phyloP scores from a whole-genome alignment of 2,329 filamentous ascomycete genomes.

The Fusarium ambrosium region DNA sequence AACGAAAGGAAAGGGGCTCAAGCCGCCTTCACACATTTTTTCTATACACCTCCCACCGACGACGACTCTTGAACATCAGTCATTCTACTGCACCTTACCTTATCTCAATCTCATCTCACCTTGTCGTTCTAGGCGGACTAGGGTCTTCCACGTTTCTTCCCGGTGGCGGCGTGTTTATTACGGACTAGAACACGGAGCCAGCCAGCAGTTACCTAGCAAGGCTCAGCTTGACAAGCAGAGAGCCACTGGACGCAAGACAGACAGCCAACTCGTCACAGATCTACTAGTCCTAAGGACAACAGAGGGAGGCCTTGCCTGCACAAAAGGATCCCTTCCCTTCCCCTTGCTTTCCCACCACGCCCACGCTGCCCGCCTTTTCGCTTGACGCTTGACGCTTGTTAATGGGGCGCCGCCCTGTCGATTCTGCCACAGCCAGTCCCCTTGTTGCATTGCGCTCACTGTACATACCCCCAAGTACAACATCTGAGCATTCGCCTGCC shows the following conservation, averaged over 20 bases:
- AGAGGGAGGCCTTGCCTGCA: constrained; percentile 15
- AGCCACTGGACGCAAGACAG: neutral
- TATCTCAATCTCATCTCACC: constrained; percentile 15
- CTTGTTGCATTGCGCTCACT: constrained; percentile 34
- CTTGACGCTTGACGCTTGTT: constrained; percentile 30
- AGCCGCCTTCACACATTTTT: neutral
- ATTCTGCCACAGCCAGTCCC: constrained; percentile 32
- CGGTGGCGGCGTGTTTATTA: constrained; percentile 24
- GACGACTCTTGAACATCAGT: neutral
- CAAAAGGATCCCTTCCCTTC: constrained; percentile 22
- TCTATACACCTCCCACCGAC: neutral
- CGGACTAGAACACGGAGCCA: constrained; percentile 10
- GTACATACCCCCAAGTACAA: constrained; percentile 37
- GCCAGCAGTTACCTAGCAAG: neutral
- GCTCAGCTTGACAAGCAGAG: neutral
- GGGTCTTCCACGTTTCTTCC: constrained; percentile 19
- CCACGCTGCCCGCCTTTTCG: constrained; percentile 34
- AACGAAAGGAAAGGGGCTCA: neutral
- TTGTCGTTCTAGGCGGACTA: constrained; percentile 2
- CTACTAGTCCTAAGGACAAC: constrained; percentile 8
- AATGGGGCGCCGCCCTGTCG: constrained; percentile 39
- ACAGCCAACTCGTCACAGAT: constrained; percentile 4
- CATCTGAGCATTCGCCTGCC: constrained; percentile 43
- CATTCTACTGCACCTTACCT: neutral
- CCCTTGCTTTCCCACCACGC: constrained; percentile 24